Conservation (phyloP, 371 early-diverging fungal species). For the Syncephalastrum racemosum region DNA sequence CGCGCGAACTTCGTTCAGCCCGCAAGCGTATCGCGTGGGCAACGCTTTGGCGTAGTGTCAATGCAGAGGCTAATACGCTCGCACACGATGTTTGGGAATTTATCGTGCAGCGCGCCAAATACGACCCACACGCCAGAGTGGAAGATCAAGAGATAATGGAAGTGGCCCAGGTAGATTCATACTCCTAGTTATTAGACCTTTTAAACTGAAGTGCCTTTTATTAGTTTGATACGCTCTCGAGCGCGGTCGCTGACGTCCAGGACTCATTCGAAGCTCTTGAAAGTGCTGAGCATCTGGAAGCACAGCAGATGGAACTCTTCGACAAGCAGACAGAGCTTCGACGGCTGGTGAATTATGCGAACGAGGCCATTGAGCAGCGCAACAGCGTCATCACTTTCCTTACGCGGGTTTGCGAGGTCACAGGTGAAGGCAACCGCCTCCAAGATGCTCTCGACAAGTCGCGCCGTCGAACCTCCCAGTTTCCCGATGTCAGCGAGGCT, state of each 20-base stretch:
- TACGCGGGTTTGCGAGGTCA: too few relatives aligned
- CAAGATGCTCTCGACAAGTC: too few relatives aligned
- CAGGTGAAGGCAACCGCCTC: too few relatives aligned
- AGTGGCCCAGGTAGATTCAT: neutral
- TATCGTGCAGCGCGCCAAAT: constrained; percentile 33
- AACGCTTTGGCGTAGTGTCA: constrained; percentile 15
- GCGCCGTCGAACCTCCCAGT: too few relatives aligned
- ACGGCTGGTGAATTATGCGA: neutral
- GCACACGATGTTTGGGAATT: constrained; percentile 41
- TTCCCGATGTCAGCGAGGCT: too few relatives aligned
- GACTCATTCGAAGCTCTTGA: constrained; percentile 12
- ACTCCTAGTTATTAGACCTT: neutral
- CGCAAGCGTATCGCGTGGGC: constrained; percentile 26
- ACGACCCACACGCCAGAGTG: constrained; percentile 15
- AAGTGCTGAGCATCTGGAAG: constrained; percentile 6
- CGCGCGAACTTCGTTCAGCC: constrained; percentile 20
- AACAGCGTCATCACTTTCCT: too few relatives aligned
- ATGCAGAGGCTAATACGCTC: constrained; percentile 11
- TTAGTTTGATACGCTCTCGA: too few relatives aligned
- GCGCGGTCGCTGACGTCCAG: too few relatives aligned
- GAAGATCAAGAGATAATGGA: constrained; percentile 4
- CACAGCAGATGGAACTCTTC: constrained; percentile 11
- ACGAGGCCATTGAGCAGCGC: neutral
- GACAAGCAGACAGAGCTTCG: neutral
- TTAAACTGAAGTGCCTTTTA: neutral